Evolutionary conservation across 2,329 filamentous ascomycete genomes (phyloP).

Genomic region (Alternaria sp.): DNA sequence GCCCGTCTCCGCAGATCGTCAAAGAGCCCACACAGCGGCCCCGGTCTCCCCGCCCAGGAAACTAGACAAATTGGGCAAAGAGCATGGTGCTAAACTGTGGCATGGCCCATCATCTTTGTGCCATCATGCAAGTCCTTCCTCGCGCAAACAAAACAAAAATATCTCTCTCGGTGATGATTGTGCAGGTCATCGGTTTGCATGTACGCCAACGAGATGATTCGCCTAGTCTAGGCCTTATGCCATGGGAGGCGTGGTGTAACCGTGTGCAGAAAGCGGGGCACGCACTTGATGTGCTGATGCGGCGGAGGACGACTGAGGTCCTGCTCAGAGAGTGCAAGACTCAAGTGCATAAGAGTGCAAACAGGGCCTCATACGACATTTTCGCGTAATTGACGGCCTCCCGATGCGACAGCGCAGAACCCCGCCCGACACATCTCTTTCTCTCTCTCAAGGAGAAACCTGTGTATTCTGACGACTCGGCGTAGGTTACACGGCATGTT

Average conservation of each 20-base stretch:
- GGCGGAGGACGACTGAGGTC: not conserved
- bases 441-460: not conserved
- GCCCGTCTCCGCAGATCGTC: not conserved
- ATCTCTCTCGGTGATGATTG: not conserved
- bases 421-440: not conserved
- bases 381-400: conserved; percentile 11
- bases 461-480: conserved; percentile 6
- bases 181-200: not conserved
- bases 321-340: not conserved
- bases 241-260: not conserved
- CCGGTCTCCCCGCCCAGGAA: not conserved
- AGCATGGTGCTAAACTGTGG: not conserved
- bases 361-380: not conserved
- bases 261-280: conserved; percentile 6
- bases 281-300: not conserved
- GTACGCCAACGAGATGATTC: not conserved
- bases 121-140: not conserved
- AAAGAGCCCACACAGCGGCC: not conserved
- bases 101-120: too few relatives aligned
- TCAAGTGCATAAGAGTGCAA: not conserved
- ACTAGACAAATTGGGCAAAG: conserved; percentile 1
- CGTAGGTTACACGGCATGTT: conserved; percentile 15
- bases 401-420: not conserved
- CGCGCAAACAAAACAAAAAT: too few relatives aligned
- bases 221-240: not conserved